Base-by-base conservation (phyloP, 352 stramenopile species). In the Phytophthora litchii region DNA sequence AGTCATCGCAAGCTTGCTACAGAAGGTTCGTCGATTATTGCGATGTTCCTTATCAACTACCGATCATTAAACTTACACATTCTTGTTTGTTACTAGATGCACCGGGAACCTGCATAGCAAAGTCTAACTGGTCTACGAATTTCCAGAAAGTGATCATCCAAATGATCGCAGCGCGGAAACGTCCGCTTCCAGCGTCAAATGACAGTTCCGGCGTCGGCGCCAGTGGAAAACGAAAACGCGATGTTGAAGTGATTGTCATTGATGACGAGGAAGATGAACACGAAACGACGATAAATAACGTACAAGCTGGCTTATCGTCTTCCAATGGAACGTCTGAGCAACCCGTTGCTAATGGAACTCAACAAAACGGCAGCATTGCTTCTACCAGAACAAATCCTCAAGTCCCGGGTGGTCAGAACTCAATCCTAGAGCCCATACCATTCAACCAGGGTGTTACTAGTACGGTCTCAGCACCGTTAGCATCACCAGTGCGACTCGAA, bases 211-310 rank as follows among this genome's bases (percentile, higher is more conserved):
- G 25, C 23, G 25, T 43, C 19, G 54, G 4, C 12, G 43, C 52
- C 3, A 40, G 63, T 19, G 63, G 50, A 21, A 88, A 89, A 45
- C 75, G 78, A 8, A 89, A 89, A 45, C 72, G 79, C 13, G 51
- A 73, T n/a, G 37, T 72, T 21, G 82, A 92, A 51, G 64, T 88
- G 23, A 90, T 92, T 23, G 68, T 72, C 25, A 76, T 92, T 35
- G 76, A 88, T 41, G 72, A 78, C 3, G 70, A 75, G 2, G 35
- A 60, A 20, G 36, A 21, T n/a, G 47, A 57, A 12, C 23, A 21
- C 7, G 36, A 53, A 35, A 13, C 23, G 42, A 9, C 17, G 25
- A 48, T 17, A 11, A 58, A 49, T 58, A 35, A 23, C 37, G 8
- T 31, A 6, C 32, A 27, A 27, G 41, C 1, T n/a, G 35, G 29